Evolutionary conservation across 108 stramenopile species (phyloP).

Genomic region (Tribonema minus): DNA sequence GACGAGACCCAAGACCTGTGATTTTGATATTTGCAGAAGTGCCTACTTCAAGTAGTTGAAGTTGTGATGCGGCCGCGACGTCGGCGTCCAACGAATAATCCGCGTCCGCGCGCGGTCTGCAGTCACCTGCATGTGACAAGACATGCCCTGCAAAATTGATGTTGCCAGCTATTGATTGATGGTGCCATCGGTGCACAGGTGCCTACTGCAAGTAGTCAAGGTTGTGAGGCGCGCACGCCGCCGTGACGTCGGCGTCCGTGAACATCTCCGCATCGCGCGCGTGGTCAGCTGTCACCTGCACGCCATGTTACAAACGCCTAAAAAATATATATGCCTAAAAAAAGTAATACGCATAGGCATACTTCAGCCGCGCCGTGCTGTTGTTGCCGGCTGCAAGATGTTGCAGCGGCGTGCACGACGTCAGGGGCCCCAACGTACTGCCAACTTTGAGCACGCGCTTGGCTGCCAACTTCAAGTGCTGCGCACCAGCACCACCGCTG

Average conservation of each 20-base stretch:
- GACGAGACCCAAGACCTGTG: not conserved
- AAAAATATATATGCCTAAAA: no score
- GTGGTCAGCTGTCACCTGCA: no score
- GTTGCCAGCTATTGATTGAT: no score
- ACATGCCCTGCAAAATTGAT: not conserved
- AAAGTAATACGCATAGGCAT: no score
- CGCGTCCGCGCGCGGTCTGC: not conserved
- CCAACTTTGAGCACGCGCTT: no score
- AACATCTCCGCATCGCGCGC: not conserved
- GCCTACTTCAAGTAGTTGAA: not conserved
- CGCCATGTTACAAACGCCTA: no score
- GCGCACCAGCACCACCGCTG: no score
- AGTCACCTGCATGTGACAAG: not conserved
- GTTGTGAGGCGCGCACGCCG: not conserved
- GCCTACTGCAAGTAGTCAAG: conserved; percentile 46
- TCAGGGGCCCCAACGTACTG: no score
- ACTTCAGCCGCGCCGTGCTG: no score
- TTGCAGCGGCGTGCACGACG: no score
- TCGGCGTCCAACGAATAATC: not conserved
- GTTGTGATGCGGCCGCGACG: not conserved
- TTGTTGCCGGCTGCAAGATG: no score
- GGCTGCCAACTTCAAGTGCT: no score
- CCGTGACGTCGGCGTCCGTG: not conserved
- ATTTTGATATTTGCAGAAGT: not conserved
- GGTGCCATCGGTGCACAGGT: conserved; percentile 57